These are phyloP conservation scores for Fusarium sp. DNA, from an alignment of 2,329 filamentous ascomycete genomes.

Conservation along the genomic window DNA sequence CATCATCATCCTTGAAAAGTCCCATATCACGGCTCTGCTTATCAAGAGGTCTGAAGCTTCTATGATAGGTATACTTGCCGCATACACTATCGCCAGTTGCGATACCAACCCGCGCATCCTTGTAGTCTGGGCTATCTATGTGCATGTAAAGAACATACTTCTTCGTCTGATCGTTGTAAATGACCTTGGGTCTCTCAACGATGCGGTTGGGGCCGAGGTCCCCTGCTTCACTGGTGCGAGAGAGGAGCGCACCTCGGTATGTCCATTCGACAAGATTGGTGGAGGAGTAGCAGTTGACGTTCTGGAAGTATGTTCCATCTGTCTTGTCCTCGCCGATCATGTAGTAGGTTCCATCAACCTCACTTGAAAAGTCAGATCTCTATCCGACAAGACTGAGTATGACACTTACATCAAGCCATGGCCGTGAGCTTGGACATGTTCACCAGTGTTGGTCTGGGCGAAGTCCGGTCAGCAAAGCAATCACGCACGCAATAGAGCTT, in stretches of 20 bases:
- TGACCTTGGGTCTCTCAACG: conserved; percentile 74
- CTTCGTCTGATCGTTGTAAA: conserved; percentile 70
- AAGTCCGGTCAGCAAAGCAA: rapidly evolving
- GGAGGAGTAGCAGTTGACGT: conserved; percentile 74
- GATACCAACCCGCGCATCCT: conserved; percentile 71
- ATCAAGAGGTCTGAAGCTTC: conserved; percentile 49
- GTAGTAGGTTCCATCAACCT: conserved; percentile 67
- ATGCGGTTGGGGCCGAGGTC: conserved; percentile 70
- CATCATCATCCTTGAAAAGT: conserved; percentile 69
- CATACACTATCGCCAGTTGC: conserved; percentile 68
- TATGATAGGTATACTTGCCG: conserved; percentile 60
- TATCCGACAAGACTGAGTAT: rapidly evolving
- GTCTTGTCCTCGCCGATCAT: conserved; percentile 77
- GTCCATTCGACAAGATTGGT: conserved; percentile 71
- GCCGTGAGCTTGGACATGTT: conserved; percentile 73
- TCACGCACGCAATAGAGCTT: rapidly evolving
- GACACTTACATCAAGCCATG: conserved; percentile 64
- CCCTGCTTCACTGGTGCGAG: conserved; percentile 53
- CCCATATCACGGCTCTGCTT: conserved; percentile 65
- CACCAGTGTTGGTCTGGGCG: conserved; percentile 53
- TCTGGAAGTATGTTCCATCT: conserved; percentile 67
- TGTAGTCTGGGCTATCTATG: conserved; percentile 69
- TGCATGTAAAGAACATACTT: conserved; percentile 78
- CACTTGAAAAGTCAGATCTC: neutral
- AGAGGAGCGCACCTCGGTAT: conserved; percentile 67